Base-by-base conservation (phyloP, 768 basidiomycete genomes). In the Pisolithus orientalis region DNA sequence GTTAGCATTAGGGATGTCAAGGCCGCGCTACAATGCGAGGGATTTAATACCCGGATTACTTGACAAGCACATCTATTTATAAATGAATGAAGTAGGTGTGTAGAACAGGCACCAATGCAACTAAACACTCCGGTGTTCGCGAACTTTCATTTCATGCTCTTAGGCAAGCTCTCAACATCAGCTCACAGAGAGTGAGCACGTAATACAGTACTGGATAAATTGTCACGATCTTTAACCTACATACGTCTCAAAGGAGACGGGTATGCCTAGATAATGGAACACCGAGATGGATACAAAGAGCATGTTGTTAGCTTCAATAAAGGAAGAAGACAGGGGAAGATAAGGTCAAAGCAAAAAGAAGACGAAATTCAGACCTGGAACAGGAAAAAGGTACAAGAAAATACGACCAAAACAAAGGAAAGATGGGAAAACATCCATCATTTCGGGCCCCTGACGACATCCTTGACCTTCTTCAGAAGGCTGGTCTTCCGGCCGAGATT, bases 1-100 rank as follows among this genome's bases (percentile, higher is more conserved):
- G 95, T 99, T 4, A 75, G 70, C 39, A 94, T 99, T 55, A 70
- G 71, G 44, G 84, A 88, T 46, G 88, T 97, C 51, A 99, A 97
- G 71, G 68, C 70, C 40, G 69, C 74, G 2, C 62, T 90, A 56
- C 62, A 61, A 34, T 60, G 56, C 5, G 75, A 75, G 11, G 70
- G 71, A 0, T 76, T 89, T 48, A 80, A 79, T 51, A 78, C 79
- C 40, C 70, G 80, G 55, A 47, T 60, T 32, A 28, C 48, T 6
- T 65, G 61, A 57, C 46, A 39, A 5, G 29, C 1, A 39, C 21
- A 25, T 34, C 7, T 14, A 37, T 37, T 39, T 34, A 34, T 11
- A 34, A 11, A 34, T 13, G 34, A 34, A 34, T 34, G 34, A 11
- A 34, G 34, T 34, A 21, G 1, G 21, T 21, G 2, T 21, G 21